phyloP scores from a whole-genome alignment of 2,329 filamentous ascomycete genomes.

The Aspergillus thermomutatus region DNA sequence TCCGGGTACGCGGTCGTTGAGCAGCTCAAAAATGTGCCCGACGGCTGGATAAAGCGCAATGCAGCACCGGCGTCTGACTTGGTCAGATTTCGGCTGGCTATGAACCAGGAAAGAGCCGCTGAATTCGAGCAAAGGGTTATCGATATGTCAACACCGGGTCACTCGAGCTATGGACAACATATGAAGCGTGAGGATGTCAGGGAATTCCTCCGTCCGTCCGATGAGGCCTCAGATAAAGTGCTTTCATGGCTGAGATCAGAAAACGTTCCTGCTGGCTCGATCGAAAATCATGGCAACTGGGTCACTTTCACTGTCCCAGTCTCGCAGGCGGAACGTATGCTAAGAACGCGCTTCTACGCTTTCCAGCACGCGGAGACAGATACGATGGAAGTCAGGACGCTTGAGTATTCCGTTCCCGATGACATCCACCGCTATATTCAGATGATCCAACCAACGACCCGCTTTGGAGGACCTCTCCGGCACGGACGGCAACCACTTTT shows the following conservation, averaged over 20 bases:
- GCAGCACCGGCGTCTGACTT: constrained; percentile 33
- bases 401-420: constrained; percentile 61
- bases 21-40: constrained; percentile 25
- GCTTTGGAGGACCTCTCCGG: constrained; percentile 53
- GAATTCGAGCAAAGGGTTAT: constrained; percentile 58
- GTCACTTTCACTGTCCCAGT: constrained; percentile 50
- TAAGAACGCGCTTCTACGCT: constrained; percentile 57
- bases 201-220: constrained; percentile 51
- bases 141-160: constrained; percentile 59
- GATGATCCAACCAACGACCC: constrained; percentile 64
- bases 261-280: constrained; percentile 44
- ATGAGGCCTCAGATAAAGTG: constrained; percentile 49
- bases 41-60: constrained; percentile 31
- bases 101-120: constrained; percentile 47
- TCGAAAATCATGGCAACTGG: constrained; percentile 58
- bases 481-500: constrained; percentile 37
- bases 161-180: constrained; percentile 59
- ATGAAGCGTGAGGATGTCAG: constrained; percentile 60
- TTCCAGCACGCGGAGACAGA: constrained; percentile 49
- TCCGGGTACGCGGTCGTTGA: constrained; percentile 25
- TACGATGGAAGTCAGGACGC: constrained; percentile 50
- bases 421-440: constrained; percentile 54
- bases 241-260: constrained; percentile 54
- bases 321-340: constrained; percentile 50
- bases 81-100: constrained; percentile 49